These are phyloP conservation scores for Ustilago loliicola DNA, from an alignment of 1,284 basidiomycete genomes.

Conservation along the genomic window DNA sequence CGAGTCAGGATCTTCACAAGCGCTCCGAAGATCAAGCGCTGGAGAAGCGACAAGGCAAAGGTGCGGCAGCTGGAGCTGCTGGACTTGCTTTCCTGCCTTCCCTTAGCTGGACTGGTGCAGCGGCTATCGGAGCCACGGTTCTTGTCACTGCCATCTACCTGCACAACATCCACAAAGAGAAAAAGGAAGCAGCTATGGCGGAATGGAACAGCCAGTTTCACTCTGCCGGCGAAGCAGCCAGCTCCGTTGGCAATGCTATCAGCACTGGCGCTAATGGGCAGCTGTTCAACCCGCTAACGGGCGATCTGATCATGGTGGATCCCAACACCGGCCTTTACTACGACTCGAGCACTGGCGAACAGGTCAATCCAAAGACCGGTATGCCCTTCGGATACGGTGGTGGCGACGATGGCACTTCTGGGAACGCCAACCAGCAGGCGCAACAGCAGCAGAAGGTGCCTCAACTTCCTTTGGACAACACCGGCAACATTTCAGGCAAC, in stretches of 20 bases:
- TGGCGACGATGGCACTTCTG: constrained; percentile 1
- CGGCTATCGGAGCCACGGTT: constrained; percentile 14
- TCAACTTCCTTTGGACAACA: constrained; percentile 22
- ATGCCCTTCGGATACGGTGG: constrained; percentile 33
- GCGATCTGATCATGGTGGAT: constrained; percentile 36
- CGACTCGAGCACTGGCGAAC: constrained; percentile 42
- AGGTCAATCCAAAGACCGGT: constrained; percentile 37
- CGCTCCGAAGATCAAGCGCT: neutral
- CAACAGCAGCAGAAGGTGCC: neutral
- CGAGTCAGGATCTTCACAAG: neutral
- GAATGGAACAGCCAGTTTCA: constrained; percentile 28
- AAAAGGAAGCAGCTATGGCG: constrained; percentile 7
- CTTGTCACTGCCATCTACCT: constrained; percentile 28
- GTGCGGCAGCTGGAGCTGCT: neutral
- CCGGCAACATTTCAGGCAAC: constrained; percentile 18
- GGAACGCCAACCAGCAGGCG: too few relatives aligned
- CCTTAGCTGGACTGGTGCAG: constrained; percentile 3
- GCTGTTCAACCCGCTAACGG: constrained; percentile 46
- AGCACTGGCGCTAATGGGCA: constrained; percentile 36
- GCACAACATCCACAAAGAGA: constrained; percentile 28
- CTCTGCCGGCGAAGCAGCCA: constrained; percentile 33
- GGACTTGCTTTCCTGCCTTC: constrained; percentile 15
- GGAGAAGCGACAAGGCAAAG: constrained; percentile 18
- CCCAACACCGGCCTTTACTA: constrained; percentile 28
- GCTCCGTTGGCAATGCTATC: constrained; percentile 41